phyloP scores from a whole-genome alignment of 768 basidiomycete species.

The Tulasnella sp. region DNA sequence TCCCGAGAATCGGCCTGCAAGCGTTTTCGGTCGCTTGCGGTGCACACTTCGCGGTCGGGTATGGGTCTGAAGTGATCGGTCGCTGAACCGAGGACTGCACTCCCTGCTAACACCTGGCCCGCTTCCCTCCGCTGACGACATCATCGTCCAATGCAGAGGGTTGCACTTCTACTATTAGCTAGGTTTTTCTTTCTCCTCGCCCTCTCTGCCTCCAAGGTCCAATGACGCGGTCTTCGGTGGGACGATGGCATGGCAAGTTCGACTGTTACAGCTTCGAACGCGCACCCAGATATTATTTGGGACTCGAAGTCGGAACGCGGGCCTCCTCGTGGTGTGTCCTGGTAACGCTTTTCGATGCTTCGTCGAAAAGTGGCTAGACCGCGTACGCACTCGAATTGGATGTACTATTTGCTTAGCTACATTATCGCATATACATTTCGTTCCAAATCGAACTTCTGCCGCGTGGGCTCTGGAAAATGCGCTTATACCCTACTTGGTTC shows the following conservation, averaged over 20 bases:
- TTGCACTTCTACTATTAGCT: background rate
- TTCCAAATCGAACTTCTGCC: no score
- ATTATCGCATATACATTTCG: no score
- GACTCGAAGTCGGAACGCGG: slow-evolving; percentile 11
- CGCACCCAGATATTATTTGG: background rate
- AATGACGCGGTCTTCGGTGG: background rate
- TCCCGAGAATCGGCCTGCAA: no score
- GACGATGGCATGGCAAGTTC: background rate
- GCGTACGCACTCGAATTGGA: background rate
- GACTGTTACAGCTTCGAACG: background rate
- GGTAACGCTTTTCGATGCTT: background rate
- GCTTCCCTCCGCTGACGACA: background rate
- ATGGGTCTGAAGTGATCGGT: no score
- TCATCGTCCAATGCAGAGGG: background rate
- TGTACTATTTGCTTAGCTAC: no score
- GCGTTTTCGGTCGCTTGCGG: no score
- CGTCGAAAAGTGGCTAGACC: background rate
- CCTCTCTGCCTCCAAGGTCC: background rate
- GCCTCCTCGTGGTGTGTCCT: background rate
- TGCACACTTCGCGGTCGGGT: no score
- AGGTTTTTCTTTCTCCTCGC: background rate
- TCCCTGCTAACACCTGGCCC: background rate
- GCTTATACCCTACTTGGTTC: no score
- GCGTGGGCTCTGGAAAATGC: no score
- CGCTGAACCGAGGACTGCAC: no score